Conservation (phyloP, 2,329 filamentous ascomycete species). For the Fusarium setosum region DNA sequence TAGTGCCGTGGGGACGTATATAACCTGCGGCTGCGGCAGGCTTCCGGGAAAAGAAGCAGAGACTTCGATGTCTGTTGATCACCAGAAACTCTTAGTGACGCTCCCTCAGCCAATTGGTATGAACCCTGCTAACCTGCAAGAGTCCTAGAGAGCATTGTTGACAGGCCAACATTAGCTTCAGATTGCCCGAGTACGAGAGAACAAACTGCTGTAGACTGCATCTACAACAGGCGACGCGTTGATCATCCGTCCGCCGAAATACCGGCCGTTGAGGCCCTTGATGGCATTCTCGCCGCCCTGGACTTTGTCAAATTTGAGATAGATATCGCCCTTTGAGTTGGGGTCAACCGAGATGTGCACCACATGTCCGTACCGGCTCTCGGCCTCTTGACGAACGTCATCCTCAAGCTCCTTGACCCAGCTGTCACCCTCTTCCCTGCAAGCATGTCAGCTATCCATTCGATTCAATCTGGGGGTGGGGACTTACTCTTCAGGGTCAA, state of each 20-base stretch:
- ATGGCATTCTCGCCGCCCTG: slow-evolving; percentile 97
- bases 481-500: slow-evolving; percentile 89
- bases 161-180: slow-evolving; percentile 70
- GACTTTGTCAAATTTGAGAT: slow-evolving; percentile 97
- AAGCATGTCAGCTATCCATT: slow-evolving; percentile 46
- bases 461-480: background rate
- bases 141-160: slow-evolving; percentile 61
- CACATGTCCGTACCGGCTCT: slow-evolving; percentile 95
- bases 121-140: slow-evolving; percentile 51
- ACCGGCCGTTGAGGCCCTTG: slow-evolving; percentile 96
- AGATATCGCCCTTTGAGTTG: slow-evolving; percentile 95
- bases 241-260: slow-evolving; percentile 93
- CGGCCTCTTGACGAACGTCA: slow-evolving; percentile 92
- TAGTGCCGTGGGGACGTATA: slow-evolving; percentile 6
- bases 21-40: slow-evolving; percentile 7
- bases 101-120: slow-evolving; percentile 37
- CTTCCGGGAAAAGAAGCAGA: slow-evolving; percentile 32
- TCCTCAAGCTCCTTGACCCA: slow-evolving; percentile 96
- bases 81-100: slow-evolving; percentile 43
- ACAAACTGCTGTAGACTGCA: slow-evolving; percentile 97
- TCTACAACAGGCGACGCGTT: slow-evolving; percentile 96
- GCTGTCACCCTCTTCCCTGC: slow-evolving; percentile 83
- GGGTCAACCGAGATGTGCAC: slow-evolving; percentile 96
- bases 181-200: slow-evolving; percentile 86
- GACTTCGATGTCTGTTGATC: slow-evolving; percentile 45